Base-by-base conservation (phyloP, 768 basidiomycete species). In the Coprinellus micaceus region DNA sequence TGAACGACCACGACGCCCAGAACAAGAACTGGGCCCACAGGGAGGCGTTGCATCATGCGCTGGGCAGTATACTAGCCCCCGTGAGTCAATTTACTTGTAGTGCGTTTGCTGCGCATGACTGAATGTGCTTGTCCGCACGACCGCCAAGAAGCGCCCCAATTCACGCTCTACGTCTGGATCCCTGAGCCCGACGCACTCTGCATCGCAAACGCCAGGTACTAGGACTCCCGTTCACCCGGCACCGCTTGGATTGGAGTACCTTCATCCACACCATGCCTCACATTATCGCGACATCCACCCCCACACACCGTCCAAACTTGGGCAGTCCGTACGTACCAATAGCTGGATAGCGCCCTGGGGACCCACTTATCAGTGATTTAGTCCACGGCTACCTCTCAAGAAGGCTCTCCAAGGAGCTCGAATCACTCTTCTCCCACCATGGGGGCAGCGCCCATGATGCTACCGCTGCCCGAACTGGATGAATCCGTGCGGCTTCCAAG, bases 31-130 rank as follows among this genome's bases (percentile, higher is more conserved):
- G 49, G 56, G 49, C 40, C 2, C 78, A 80, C 58, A 74, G 74
- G 43, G 78, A 81, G 56, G 78, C 80, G 7, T 69, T 85, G 24
- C 73, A 80, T 36, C 76, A 83, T 25, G 83, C 80, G 0, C 67
- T 86, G 51, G 84, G 84, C 21, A 83, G 81, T 61, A 84, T 86
- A 41, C 68, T 86, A 12, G 70, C 79, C 11, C 83, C 83, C 59
- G 83, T 85, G 64, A 68, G 82, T 75, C 54, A 39, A 50, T 49
- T 39, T 60, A 11, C 12, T 21, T 10, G 3, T 12, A 19, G 6
- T 6, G 10, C 28, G 13, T 12, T 3, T n/a, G 10, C 29, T 26
- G 9, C 13, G n/a, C 29, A 28, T 49, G 12, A 28, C 48, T 49
- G 48, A 49, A 49, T 49, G 29, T 60, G 44, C 36, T 19, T 33